These are phyloP conservation scores for Hypholoma sublateritium DNA, from an alignment of 768 basidiomycete species.

Conservation along the genomic window DNA sequence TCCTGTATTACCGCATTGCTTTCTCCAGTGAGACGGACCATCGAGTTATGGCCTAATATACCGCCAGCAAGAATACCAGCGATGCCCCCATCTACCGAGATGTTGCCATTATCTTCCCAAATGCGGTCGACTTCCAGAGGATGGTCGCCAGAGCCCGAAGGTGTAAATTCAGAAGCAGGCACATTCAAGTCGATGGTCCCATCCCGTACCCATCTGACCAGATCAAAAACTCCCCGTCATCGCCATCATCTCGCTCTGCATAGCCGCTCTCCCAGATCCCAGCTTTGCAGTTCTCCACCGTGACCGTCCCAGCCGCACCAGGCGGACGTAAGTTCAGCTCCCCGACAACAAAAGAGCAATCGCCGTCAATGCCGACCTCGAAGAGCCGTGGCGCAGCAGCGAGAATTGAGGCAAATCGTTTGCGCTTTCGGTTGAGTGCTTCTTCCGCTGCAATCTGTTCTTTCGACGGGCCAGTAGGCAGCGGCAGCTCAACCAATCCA, in stretches of 20 bases:
- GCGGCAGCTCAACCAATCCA: not conserved
- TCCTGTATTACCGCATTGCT: not conserved
- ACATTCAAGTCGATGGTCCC: not conserved
- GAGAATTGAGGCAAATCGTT: not conserved
- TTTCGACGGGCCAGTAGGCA: not conserved
- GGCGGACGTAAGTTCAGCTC: not conserved
- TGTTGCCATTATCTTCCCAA: not conserved
- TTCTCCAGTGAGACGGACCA: not conserved
- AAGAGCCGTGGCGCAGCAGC: constrained; percentile 1
- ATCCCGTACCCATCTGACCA: not conserved
- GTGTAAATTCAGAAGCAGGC: not conserved
- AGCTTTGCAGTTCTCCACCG: constrained; percentile 1
- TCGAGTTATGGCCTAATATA: not conserved
- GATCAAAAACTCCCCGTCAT: not conserved
- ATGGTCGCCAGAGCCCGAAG: not conserved
- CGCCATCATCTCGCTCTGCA: not conserved
- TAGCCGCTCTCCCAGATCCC: constrained; percentile 5
- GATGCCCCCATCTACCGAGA: not conserved
- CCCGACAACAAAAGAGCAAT: not conserved
- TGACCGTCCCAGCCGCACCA: not conserved
- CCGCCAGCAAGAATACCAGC: not conserved
- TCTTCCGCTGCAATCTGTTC: not conserved
- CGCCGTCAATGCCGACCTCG: constrained; percentile 1
- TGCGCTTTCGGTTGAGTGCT: not conserved
- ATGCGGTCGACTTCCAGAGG: not conserved